Evolutionary conservation across 495 filamentous ascomycete genomes (phyloP).

Genomic region (Neurospora sp.): DNA sequence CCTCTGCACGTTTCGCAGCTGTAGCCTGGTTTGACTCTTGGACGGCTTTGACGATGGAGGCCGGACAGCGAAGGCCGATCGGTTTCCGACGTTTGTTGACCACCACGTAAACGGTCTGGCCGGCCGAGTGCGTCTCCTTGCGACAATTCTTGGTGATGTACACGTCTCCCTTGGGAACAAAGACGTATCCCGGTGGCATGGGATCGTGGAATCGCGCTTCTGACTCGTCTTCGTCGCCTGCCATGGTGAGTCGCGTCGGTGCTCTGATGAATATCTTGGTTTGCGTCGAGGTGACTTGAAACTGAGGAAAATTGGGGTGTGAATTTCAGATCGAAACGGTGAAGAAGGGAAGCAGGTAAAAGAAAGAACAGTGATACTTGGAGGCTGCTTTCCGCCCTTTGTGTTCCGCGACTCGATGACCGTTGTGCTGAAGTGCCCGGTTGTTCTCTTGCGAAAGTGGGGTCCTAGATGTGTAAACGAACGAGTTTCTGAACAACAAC

Average conservation of each 20-base stretch:
- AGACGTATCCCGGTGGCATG: slow-evolving; percentile 25
- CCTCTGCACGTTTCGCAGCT: slow-evolving; percentile 12
- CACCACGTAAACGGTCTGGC: slow-evolving; percentile 25
- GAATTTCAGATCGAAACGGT: neutral
- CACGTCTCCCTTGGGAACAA: slow-evolving; percentile 27
- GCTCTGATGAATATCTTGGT: neutral
- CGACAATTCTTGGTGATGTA: slow-evolving; percentile 32
- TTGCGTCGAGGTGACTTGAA: neutral
- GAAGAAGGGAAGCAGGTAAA: neutral
- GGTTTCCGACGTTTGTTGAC: slow-evolving; percentile 9
- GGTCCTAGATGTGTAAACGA: neutral
- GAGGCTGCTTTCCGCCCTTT: neutral
- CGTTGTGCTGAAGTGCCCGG: neutral
- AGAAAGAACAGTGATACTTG: neutral
- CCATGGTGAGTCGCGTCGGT: neutral
- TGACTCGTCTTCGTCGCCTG: slow-evolving; percentile 4
- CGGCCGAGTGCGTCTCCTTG: slow-evolving; percentile 17
- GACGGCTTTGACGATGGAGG: slow-evolving; percentile 17
- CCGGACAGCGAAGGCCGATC: slow-evolving; percentile 30
- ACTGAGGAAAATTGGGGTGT: neutral
- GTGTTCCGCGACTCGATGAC: neutral
- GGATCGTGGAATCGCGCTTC: slow-evolving; percentile 7
- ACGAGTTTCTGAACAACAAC: neutral
- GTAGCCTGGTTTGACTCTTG: slow-evolving; percentile 15
- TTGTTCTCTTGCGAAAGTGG: neutral